phyloP scores from a whole-genome alignment of 2,329 filamentous ascomycete species.

The Penicillium sp. region DNA sequence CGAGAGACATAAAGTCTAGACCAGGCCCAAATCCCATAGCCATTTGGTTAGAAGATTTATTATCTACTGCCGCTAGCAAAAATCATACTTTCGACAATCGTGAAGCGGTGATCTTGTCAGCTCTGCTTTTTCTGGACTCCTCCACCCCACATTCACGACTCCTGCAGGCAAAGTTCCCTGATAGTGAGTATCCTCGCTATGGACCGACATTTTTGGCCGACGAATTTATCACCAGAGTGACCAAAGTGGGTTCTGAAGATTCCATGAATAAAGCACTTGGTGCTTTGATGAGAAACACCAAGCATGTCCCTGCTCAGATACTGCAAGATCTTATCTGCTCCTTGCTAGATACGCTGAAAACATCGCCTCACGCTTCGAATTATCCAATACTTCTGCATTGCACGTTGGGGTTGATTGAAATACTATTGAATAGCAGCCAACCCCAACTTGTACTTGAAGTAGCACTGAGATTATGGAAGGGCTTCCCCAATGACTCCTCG shows the following conservation, averaged over 20 bases:
- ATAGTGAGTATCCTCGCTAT: neutral
- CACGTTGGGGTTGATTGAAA: neutral
- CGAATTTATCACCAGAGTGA: neutral
- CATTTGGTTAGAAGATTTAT: neutral
- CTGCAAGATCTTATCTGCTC: neutral
- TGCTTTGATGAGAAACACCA: neutral
- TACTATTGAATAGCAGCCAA: neutral
- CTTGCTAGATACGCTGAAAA: neutral
- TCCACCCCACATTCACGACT: neutral
- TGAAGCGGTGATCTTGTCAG: neutral
- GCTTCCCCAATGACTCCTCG: neutral
- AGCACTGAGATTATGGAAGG: neutral
- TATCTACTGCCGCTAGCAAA: neutral
- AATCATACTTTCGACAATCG: neutral
- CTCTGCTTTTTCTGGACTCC: neutral
- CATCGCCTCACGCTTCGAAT: neutral
- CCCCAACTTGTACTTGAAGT: neutral
- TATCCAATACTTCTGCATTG: neutral
- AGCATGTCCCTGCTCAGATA: neutral
- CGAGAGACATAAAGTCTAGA: neutral
- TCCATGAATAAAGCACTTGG: neutral
- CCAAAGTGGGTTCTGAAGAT: neutral
- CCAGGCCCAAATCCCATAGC: neutral
- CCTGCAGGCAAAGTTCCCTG: neutral
- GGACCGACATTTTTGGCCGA: neutral